phyloP scores from a whole-genome alignment of 179 eudicot genomes.

The Drosera spatulata region DNA sequence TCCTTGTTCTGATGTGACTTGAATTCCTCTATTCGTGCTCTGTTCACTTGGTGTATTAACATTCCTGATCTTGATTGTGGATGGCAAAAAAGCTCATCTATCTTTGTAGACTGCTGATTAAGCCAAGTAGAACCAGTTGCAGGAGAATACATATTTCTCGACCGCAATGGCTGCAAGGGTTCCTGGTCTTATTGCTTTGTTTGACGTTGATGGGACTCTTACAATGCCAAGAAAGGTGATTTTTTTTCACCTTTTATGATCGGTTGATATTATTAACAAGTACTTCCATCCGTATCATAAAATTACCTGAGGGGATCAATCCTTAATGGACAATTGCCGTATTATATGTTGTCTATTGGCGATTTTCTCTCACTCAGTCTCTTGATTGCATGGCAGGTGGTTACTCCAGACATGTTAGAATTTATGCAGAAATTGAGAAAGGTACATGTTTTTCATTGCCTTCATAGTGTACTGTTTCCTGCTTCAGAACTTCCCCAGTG shows the following conservation, averaged over 20 bases:
- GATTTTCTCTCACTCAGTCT: background rate
- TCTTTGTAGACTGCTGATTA: too few relatives aligned
- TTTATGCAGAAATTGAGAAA: slow-evolving; percentile 72
- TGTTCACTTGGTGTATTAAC: too few relatives aligned
- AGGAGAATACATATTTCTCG: slow-evolving; percentile 4
- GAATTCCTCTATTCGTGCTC: too few relatives aligned
- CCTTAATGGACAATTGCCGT: background rate
- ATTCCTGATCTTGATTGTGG: too few relatives aligned
- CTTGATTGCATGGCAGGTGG: slow-evolving; percentile 37
- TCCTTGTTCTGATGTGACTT: too few relatives aligned
- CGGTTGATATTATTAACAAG: background rate
- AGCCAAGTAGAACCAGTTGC: slow-evolving; percentile 1
- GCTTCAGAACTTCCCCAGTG: too few relatives aligned
- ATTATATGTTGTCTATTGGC: background rate
- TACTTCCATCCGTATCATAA: background rate
- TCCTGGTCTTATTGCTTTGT: slow-evolving; percentile 78
- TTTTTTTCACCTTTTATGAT: background rate
- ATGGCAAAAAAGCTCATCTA: too few relatives aligned
- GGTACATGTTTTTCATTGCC: slow-evolving; percentile 23
- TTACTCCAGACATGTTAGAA: slow-evolving; percentile 62
- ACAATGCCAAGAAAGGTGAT: slow-evolving; percentile 82
- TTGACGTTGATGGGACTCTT: slow-evolving; percentile 96
- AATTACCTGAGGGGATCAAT: background rate
- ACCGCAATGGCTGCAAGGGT: slow-evolving; percentile 41
- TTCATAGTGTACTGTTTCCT: too few relatives aligned